Base-by-base conservation (phyloP, 176 grass and related monocot species). In the Alopecurus myosuroides region DNA sequence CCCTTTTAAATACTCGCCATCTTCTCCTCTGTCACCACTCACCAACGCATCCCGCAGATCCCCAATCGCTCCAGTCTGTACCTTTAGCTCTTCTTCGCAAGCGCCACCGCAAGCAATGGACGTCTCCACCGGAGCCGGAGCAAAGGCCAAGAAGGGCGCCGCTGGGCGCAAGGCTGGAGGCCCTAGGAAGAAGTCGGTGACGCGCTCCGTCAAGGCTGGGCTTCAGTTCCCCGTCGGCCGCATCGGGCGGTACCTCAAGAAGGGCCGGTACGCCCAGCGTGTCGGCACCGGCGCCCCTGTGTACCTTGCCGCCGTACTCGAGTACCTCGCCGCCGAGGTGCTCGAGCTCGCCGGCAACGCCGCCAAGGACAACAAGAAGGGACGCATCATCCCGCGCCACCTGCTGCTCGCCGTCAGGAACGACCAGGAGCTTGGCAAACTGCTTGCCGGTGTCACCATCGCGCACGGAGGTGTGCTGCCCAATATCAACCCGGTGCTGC, bases 191-290 rank as follows among this genome's bases (percentile, higher is more conserved):
- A 92, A 87, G 80, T 25, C 87, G 1, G 84, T 92, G 31, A 3
- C 91, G 8, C 31, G 86, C 0, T 94, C 92, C 31, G 92, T 88
- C 20, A 94, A 94, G 80, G 92, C 92, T 20, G 88, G 88, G 13
- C 92, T 94, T 52, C 92, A 94, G 83, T 94, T 94, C 86, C 92
- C 92, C 40, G 92, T 94, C 57, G 78, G 92, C 26, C 92, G 92
- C 20, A 85, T 94, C 58, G 89, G 89, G 0, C 92, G 92, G 28
- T 94, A 49, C 87, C 89, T 94, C 13, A 94, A 94, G 89, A 89
- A 89, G 34, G 92, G 92, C 28, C 92, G 92, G 11, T 94, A 94
- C 67, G 87, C 89, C 3, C 84, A 82, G 77, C 92, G 92, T 28
- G 78, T 94, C n/a, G 92, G 92, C 65, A 19, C 63, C 31, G 92